phyloP scores from a whole-genome alignment of 805 yeast species.

The Candida incommunis region DNA sequence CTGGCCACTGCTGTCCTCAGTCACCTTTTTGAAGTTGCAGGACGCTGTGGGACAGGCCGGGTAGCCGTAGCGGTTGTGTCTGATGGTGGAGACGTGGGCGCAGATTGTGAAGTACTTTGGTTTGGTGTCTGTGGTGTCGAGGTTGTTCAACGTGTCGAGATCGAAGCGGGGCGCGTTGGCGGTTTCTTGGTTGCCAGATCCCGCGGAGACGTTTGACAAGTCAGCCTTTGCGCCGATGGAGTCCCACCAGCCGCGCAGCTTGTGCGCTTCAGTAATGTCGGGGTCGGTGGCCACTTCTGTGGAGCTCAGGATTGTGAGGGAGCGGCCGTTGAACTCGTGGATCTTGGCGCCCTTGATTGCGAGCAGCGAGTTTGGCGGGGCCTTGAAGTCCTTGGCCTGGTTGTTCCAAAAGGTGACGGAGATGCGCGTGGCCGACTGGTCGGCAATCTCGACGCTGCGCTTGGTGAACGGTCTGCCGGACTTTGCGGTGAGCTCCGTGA shows the following conservation, averaged over 20 bases:
- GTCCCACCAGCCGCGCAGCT: conserved; percentile 91
- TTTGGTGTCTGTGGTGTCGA: conserved; percentile 42
- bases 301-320: conserved; percentile 64
- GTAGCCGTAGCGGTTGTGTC: conserved; percentile 67
- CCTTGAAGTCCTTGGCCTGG: conserved; percentile 67
- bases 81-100: conserved; percentile 59
- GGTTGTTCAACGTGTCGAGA: conserved; percentile 58
- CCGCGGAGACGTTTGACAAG: conserved; percentile 41
- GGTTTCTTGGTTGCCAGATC: conserved; percentile 27
- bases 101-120: conserved; percentile 68
- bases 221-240: conserved; percentile 50
- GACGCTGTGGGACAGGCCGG: conserved; percentile 73
- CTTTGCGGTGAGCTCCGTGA: conserved; percentile 64
- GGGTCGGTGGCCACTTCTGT: conserved; percentile 73
- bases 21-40: conserved; percentile 77
- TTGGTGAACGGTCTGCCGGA: conserved; percentile 88
- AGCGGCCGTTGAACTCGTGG: conserved; percentile 77
- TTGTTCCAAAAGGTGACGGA: conserved; percentile 84
- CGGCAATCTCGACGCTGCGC: conserved; percentile 79
- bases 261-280: conserved; percentile 75
- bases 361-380: conserved; percentile 44
- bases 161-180: conserved; percentile 44
- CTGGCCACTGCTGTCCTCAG: conserved; percentile 54
- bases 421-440: conserved; percentile 63
- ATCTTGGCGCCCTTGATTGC: conserved; percentile 87